These are phyloP conservation scores for Erigeron canadensis DNA, from an alignment of 129 eudicot genomes.

Conservation along the genomic window DNA sequence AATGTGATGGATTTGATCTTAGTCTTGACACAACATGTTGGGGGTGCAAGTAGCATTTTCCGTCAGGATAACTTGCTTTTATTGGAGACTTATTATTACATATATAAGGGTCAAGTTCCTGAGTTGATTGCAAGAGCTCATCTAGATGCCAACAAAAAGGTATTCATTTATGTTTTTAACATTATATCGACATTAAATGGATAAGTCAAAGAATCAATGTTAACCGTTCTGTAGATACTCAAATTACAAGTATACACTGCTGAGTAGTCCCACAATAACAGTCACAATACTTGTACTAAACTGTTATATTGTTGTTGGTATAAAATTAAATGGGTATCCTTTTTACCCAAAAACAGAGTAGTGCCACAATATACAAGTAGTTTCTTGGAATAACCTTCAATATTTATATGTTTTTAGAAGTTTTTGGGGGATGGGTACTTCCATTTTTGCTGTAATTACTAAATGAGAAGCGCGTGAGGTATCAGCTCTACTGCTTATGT, in stretches of 20 bases:
- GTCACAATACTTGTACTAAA: too few relatives aligned
- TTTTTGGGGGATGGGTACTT: neutral
- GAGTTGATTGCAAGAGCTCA: constrained; percentile 68
- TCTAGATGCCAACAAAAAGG: constrained; percentile 54
- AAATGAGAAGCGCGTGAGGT: neutral
- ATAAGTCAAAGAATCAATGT: too few relatives aligned
- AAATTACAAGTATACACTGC: too few relatives aligned
- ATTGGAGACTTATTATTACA: constrained; percentile 71
- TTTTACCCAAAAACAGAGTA: too few relatives aligned
- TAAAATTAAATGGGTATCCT: too few relatives aligned
- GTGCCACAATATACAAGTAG: neutral
- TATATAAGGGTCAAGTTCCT: constrained; percentile 72
- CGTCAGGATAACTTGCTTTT: constrained; percentile 92
- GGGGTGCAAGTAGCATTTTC: constrained; percentile 60
- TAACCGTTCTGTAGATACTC: too few relatives aligned
- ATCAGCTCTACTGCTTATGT: constrained; percentile 20
- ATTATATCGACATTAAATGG: too few relatives aligned
- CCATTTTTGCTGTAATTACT: neutral
- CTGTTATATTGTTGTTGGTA: too few relatives aligned
- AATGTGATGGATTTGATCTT: constrained; percentile 88
- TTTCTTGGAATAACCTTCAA: neutral
- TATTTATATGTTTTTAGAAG: neutral
- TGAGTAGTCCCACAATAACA: neutral
- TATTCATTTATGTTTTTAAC: constrained; percentile 26
- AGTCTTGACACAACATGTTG: constrained; percentile 83